Base-by-base conservation (phyloP, 2,329 filamentous ascomycete species). In the Xylariaceae sp. region DNA sequence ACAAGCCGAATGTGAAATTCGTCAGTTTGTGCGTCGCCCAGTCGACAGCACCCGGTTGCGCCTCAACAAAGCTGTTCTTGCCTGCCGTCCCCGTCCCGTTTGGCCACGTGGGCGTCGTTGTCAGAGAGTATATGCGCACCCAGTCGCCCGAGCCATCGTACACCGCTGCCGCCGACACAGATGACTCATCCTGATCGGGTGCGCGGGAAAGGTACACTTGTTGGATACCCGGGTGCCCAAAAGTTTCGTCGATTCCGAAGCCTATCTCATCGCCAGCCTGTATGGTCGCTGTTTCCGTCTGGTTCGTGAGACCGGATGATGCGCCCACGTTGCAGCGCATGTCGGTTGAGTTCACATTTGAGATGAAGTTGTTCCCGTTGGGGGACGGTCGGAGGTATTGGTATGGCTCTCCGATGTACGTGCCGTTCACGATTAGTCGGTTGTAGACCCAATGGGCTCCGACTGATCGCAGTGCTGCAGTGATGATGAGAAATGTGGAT, bases 171-270 rank as follows among this genome's bases (percentile, higher is more conserved):
- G 45, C 34, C 14, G 28, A 9, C 17, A 34, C 4, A 4, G 10
- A 39, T 17, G 47, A n/a, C 9, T 10, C 5, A n/a, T 31, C 18
- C 7, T 40, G 4, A 28, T 28, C 22, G 5, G 59, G 58, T 14
- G 53, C 57, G 9, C 28, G 43, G 3, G 58, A 60, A 1, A 60
- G 44, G 45, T 60, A 63, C 2, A 51, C 58, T 44, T 60, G 56
- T 45, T 63, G 58, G 41, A 58, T 52, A 31, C 60, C 56, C 6
- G 56, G 59, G 47, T 61, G 56, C 5, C 60, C 59, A 44, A 63
- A 63, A 22, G 56, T 57, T 11, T 57, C 49, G 33, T 45, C 47
- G 41, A 60, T 52, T 10, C 42, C 47, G 49, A 62, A 63, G 28
- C 59, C 59, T 2, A 62, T 19, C 42, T 58, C 42, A 48, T 54